Conservation (phyloP, 2,329 filamentous ascomycete species). For the Neophaeococcomyces mojaviensis region DNA sequence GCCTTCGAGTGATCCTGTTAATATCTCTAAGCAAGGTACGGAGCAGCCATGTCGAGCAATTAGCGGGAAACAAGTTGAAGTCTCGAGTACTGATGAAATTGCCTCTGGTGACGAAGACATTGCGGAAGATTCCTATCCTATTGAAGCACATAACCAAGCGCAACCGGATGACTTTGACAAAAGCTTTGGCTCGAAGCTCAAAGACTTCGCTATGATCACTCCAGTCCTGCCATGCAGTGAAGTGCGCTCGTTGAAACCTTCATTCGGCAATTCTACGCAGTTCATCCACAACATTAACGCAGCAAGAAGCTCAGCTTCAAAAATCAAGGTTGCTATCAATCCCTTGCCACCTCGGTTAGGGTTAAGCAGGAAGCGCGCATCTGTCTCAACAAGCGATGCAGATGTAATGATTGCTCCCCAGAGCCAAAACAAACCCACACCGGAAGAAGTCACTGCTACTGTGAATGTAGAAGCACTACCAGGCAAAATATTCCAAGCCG, state of each 20-base stretch:
- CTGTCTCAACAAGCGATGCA: neutral
- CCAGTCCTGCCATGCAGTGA: neutral
- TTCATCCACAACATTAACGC: neutral
- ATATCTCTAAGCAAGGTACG: neutral
- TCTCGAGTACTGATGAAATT: neutral
- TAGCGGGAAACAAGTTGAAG: too few relatives aligned
- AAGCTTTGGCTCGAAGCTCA: neutral
- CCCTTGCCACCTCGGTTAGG: neutral
- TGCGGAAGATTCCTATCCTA: slow-evolving; percentile 1
- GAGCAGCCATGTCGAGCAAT: neutral
- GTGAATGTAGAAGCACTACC: too few relatives aligned
- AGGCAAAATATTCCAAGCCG: too few relatives aligned
- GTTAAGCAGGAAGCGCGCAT: neutral
- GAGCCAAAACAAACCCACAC: too few relatives aligned
- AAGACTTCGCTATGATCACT: neutral
- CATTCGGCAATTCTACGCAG: neutral
- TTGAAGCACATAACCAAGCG: neutral
- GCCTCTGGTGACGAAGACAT: neutral
- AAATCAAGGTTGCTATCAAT: neutral
- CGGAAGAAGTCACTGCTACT: too few relatives aligned
- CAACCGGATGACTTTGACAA: neutral
- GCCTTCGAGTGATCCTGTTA: neutral
- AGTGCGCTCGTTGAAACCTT: neutral
- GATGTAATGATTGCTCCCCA: too few relatives aligned
- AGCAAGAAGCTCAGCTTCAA: neutral